These are phyloP conservation scores for Fusarium temperatum DNA, from an alignment of 2,329 filamentous ascomycete genomes.

Conservation along the genomic window DNA sequence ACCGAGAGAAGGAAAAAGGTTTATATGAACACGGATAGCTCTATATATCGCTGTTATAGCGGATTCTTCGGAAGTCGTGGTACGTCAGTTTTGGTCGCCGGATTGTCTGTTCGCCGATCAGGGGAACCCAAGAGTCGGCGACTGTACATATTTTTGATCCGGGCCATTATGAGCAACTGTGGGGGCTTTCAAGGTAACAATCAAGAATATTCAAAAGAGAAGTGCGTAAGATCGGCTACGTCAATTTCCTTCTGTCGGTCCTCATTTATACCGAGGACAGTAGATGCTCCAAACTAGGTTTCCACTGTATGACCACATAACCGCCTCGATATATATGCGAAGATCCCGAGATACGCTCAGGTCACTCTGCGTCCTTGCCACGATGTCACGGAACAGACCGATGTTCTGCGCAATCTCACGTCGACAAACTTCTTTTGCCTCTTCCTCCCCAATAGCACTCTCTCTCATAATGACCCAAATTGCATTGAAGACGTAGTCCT, in stretches of 20 bases:
- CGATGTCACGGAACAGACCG: neutral
- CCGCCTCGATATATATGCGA: neutral
- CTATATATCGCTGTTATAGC: neutral
- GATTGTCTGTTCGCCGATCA: neutral
- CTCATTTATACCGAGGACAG: neutral
- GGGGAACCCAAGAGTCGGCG: neutral
- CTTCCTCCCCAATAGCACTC: neutral
- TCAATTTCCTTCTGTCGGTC: no score
- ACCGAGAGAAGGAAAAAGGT: fast-evolving
- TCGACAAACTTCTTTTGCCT: neutral
- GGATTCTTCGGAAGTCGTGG: neutral
- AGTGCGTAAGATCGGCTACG: neutral
- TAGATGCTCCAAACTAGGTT: neutral
- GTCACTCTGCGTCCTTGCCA: fast-evolving
- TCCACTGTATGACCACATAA: neutral
- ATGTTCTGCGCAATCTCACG: neutral
- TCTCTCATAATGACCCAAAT: neutral
- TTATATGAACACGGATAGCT: fast-evolving
- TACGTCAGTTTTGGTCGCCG: neutral
- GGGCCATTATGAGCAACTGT: fast-evolving
- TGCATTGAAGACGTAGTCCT: neutral
- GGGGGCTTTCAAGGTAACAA: neutral
- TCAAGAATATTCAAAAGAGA: neutral
- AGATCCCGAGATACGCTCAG: neutral
- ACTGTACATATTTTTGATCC: neutral